phyloP scores from a whole-genome alignment of 768 basidiomycete species.

The Suillus americanus region DNA sequence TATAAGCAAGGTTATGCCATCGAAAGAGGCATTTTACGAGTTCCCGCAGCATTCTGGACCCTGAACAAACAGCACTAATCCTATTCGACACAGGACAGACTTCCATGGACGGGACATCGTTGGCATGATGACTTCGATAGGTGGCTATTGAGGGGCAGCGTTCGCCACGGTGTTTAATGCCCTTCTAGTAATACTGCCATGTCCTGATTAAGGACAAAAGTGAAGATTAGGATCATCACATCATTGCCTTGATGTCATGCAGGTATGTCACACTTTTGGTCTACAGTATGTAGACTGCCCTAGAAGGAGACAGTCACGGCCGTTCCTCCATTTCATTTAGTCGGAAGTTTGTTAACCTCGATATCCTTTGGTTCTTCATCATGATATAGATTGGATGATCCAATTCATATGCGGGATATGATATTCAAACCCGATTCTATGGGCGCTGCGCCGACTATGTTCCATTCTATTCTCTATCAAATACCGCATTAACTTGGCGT shows the following conservation, averaged over 20 bases:
- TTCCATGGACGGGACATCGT: not conserved
- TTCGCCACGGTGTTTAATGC: not conserved
- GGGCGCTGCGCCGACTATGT: not conserved
- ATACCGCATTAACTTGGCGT: not conserved
- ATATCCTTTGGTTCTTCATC: not conserved
- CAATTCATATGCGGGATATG: not conserved
- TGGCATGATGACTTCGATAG: not conserved
- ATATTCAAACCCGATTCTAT: not conserved
- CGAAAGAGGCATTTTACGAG: too few species aligned
- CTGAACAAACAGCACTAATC: too few species aligned
- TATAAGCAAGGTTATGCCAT: not conserved
- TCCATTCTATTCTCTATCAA: not conserved
- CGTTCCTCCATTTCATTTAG: not conserved
- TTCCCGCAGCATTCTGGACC: too few species aligned
- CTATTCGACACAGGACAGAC: not conserved
- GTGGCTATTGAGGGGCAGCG: not conserved
- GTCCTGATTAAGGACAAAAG: not conserved
- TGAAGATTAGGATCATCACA: not conserved
- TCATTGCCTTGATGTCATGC: not conserved
- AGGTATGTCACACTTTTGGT: not conserved
- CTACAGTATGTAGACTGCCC: not conserved
- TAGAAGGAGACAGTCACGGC: not conserved
- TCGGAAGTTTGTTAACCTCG: too few species aligned
- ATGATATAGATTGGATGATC: not conserved
- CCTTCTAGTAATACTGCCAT: not conserved